Base-by-base conservation (phyloP, 1,139 yeast genomes). In the Saccharomycopsis phalli region DNA sequence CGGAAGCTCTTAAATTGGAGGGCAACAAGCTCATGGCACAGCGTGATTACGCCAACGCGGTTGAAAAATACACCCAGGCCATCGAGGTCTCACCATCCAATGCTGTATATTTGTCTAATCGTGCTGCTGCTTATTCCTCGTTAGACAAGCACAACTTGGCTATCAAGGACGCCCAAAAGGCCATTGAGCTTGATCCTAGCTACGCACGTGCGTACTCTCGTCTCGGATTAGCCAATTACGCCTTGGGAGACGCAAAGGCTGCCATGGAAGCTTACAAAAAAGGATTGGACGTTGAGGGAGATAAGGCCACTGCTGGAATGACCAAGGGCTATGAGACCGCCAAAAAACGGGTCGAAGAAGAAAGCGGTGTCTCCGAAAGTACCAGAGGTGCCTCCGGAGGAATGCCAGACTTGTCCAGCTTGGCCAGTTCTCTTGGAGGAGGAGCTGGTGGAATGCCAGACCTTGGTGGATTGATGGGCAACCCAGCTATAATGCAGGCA, bases 51-150 rank as follows among this genome's bases (percentile, higher is more conserved):
- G 66, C 65, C 4, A 68, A 60, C 27, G 97, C 98, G 11, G 69
- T 87, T 46, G 69, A 66, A 20, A 76, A 81, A 51, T 91, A 91
- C 61, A 71, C 94, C 8, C 74, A 73, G 47, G 97, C 98, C n/a
- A 76, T 88, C 49, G 76, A 64, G 25, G 62, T 81, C 42, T 72
- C 79, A 49, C 75, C 86, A 39, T 59, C 70, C 13, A 87, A 87
- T 58, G 88, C 87, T 13, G 83, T 93, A 21, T 93, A 81, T 62
- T 75, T 73, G 49, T 87, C 97, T 27, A 91, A 91, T 66, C 76
- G 99, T 58, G 97, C 99, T 14, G 98, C 99, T 37, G 98, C 98
- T 4, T 77, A 82, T 60, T 83, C 95, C 14, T 84, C 95, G 6
- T 58, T 73, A 34, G 71, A 77, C 47, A 68, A 84, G 48, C 91